Evolutionary conservation across 2,329 filamentous ascomycete genomes (phyloP).

Genomic region (Juglanconis juglandina): DNA sequence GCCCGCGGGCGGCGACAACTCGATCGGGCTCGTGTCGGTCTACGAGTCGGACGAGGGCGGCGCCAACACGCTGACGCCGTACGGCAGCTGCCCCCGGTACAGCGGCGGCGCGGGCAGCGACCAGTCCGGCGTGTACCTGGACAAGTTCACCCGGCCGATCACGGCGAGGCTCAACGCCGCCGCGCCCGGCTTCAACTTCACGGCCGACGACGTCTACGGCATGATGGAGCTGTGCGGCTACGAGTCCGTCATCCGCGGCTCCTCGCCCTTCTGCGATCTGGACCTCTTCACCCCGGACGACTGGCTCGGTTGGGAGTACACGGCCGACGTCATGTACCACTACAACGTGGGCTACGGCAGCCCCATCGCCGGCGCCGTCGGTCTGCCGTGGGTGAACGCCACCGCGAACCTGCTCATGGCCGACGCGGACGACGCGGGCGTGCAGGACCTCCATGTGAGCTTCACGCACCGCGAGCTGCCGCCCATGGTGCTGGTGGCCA

Average conservation of each 20-base stretch:
- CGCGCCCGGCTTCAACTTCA: constrained; percentile 61
- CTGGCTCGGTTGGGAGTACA: constrained; percentile 66
- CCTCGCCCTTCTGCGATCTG: constrained; percentile 58
- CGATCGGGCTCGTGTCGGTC: constrained; percentile 52
- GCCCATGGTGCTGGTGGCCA: constrained; percentile 62
- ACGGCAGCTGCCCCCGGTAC: constrained; percentile 63
- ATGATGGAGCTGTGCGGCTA: constrained; percentile 67
- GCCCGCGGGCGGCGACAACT: constrained; percentile 40
- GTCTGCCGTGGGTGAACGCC: constrained; percentile 65
- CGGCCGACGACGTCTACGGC: constrained; percentile 57
- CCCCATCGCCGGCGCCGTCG: constrained; percentile 52
- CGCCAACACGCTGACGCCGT: constrained; percentile 60
- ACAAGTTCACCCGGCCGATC: constrained; percentile 59
- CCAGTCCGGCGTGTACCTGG: constrained; percentile 47
- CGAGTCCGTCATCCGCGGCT: constrained; percentile 60
- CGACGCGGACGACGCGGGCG: constrained; percentile 24
- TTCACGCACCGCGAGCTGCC: constrained; percentile 69
- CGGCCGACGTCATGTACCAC: constrained; percentile 61
- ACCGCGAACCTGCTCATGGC: constrained; percentile 49
- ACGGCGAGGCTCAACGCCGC: constrained; percentile 51
- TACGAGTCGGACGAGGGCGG: constrained; percentile 55
- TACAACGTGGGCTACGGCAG: constrained; percentile 66
- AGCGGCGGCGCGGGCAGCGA: constrained; percentile 54
- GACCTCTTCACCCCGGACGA: constrained; percentile 58
- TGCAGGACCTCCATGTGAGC: constrained; percentile 61